Conservation (phyloP, 768 basidiomycete genomes). For the Mycena maculata region DNA sequence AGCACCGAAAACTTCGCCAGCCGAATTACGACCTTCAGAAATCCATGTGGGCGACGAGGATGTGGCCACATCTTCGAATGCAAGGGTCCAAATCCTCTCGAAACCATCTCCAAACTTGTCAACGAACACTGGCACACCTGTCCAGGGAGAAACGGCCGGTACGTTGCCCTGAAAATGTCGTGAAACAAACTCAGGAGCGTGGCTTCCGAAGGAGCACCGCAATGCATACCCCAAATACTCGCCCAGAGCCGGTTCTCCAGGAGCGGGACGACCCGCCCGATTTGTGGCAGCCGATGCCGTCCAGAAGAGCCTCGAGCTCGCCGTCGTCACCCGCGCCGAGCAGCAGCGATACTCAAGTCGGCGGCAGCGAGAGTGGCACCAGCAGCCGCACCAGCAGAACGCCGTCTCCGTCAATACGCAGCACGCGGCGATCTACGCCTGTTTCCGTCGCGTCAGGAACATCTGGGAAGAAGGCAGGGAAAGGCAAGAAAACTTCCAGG, state of each 20-base stretch:
- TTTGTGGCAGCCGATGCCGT: too few species aligned
- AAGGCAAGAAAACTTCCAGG: constrained; percentile 16
- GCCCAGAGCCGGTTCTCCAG: too few species aligned
- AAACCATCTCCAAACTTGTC: constrained; percentile 3
- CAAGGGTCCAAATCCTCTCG: constrained; percentile 5
- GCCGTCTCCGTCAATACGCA: background rate
- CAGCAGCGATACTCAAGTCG: background rate
- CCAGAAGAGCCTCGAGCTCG: background rate
- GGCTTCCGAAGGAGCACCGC: background rate
- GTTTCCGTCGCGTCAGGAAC: background rate
- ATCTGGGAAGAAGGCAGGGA: too few species aligned
- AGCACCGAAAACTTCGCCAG: background rate
- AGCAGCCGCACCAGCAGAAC: background rate
- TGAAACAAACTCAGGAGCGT: background rate
- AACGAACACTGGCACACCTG: constrained; percentile 9
- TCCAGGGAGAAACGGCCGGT: background rate
- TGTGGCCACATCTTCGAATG: constrained; percentile 19
- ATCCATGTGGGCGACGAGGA: constrained; percentile 11
- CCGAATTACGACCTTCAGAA: background rate
- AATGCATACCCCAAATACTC: too few species aligned
- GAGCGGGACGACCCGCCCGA: too few species aligned
- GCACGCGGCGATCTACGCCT: background rate
- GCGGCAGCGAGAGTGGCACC: constrained; percentile 3
- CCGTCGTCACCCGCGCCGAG: background rate
- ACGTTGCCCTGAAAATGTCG: background rate